These are phyloP conservation scores for Coelastrella sp. DNA, from an alignment of 139 green algal genomes.

Conservation along the genomic window DNA sequence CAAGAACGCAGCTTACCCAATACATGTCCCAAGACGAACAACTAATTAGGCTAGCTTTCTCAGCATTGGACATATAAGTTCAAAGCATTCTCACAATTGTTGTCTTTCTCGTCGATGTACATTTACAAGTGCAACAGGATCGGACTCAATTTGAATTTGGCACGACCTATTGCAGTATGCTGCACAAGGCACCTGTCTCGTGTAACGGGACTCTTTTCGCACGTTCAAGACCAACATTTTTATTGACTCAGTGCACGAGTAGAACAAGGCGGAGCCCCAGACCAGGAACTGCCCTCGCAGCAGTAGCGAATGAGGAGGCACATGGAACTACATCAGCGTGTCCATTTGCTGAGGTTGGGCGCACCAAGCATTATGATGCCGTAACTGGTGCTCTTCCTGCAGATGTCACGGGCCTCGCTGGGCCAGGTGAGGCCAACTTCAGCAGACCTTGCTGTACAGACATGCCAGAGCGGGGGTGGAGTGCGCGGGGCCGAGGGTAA, in stretches of 20 bases:
- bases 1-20: not conserved
- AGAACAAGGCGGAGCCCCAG: not conserved
- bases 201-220: no score
- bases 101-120: no score
- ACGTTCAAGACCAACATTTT: no score
- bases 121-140: no score
- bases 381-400: not conserved
- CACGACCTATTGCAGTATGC: not conserved
- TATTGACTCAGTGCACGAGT: no score
- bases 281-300: not conserved
- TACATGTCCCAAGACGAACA: not conserved
- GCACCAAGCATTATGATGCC: not conserved
- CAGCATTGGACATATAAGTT: no score
- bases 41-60: no score
- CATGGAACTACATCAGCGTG: not conserved
- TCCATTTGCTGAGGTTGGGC: not conserved
- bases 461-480: no score
- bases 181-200: not conserved
- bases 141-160: not conserved
- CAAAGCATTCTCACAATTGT: no score
- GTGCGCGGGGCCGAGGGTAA: no score
- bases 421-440: not conserved
- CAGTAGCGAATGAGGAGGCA: not conserved
- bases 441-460: not conserved
- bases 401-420: not conserved